Conservation (phyloP, 2,329 filamentous ascomycete genomes). For the Penicillium sp. region DNA sequence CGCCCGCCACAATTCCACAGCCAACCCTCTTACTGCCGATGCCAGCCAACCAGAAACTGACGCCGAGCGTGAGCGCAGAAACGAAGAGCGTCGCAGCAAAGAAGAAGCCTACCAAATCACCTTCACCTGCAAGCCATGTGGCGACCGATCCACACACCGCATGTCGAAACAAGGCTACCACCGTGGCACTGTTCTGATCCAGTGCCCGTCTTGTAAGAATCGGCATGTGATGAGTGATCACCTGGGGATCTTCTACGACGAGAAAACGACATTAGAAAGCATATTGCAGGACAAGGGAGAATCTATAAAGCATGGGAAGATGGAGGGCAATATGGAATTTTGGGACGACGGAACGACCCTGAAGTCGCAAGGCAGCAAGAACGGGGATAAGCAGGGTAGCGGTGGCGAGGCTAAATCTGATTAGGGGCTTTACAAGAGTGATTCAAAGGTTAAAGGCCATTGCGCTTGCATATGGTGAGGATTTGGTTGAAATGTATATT, state of each 20-base stretch:
- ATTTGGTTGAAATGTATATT: slow-evolving; percentile 7
- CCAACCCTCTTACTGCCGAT: slow-evolving; percentile 37
- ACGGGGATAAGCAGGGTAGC: slow-evolving; percentile 8
- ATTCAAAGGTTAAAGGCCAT: background rate
- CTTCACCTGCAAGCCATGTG: slow-evolving; percentile 91
- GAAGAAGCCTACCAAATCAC: slow-evolving; percentile 79
- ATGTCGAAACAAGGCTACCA: slow-evolving; percentile 96
- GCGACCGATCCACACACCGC: slow-evolving; percentile 74
- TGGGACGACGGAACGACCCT: slow-evolving; percentile 71
- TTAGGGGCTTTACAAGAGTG: background rate
- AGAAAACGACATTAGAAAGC: slow-evolving; percentile 44
- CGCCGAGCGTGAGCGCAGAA: slow-evolving; percentile 34
- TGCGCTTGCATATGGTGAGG: background rate
- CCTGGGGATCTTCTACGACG: slow-evolving; percentile 60
- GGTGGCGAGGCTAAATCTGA: background rate
- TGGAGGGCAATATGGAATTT: slow-evolving; percentile 87
- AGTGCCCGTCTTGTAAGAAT: slow-evolving; percentile 81
- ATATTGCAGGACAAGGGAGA: slow-evolving; percentile 52
- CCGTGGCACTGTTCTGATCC: slow-evolving; percentile 81
- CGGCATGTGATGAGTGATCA: slow-evolving; percentile 92
- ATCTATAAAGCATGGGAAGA: slow-evolving; percentile 74
- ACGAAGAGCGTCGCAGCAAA: slow-evolving; percentile 38
- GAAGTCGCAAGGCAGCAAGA: slow-evolving; percentile 13
- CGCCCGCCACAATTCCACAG: slow-evolving; percentile 33
- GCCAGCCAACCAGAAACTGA: slow-evolving; percentile 27